Evolutionary conservation across 1,139 yeast genomes (phyloP), one percentile per base, ranked within the genome.

Genomic region (Diutina neorugosa): DNA sequence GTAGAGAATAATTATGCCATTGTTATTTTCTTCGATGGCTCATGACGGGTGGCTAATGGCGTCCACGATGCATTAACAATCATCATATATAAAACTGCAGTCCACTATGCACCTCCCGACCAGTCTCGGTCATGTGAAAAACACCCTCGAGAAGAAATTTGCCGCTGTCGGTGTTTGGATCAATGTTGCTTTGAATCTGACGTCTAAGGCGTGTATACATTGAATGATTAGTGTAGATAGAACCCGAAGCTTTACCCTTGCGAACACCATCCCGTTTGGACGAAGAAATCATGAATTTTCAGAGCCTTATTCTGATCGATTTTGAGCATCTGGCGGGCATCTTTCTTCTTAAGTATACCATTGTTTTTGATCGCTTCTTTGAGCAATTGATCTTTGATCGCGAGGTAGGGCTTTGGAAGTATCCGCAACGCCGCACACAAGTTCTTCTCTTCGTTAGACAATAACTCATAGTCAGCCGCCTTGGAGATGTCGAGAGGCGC

Each of bases 381-480:
- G 74, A 93, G 89, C 55, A 93, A 69, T n/a, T 90, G 84, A 64
- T 89, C 96, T 64, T 93, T 93, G 58, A 93, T 88, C 2, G 96
- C 96, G 58, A 94, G 71, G 63, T 91, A 93, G 1, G 98, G 96
- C 65, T 93, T 93, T 12, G 99, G 98, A 56, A 86, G 69, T 12
- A 94, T 84, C 58, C 96, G 81, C 57, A 93, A 73, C 52, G 84
- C 87, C 4, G 91, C 77, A 69, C 98, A 94, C 50, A 94, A 69
- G 56, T 81, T 82, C 64, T 86, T 93, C 65, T 93, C 99, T 57
- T 87, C 96, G 25, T 82, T 80, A 1, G 95, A 85, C 54, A 93
- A 70, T 54, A 93, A 70, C 52, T 88, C 91, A 58, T 79, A 87
- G 64, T 93, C 98, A 1, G 91, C 80, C 0, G 96, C 84, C 60